Evolutionary conservation across 371 early-diverging fungal species (phyloP).

Genomic region (Chytridium lagenaria): DNA sequence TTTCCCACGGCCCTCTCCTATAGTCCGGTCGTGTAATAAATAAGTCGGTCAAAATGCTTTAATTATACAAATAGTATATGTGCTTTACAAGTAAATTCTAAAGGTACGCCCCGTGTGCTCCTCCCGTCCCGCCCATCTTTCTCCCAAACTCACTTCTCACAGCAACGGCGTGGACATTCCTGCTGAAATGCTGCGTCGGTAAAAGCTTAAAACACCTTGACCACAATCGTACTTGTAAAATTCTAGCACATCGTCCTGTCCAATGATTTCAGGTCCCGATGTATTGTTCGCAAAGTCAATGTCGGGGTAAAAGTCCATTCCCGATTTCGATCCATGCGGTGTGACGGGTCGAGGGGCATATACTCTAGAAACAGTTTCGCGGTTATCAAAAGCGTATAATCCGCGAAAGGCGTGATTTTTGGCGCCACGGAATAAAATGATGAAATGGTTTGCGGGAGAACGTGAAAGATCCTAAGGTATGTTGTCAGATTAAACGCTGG

Average conservation of each 20-base stretch:
- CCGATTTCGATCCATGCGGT: neutral
- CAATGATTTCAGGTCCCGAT: conserved; percentile 44
- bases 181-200: conserved; percentile 45
- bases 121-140: too few relatives aligned
- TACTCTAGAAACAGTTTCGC: conserved; percentile 41
- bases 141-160: conserved; percentile 32
- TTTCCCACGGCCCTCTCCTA: too few relatives aligned
- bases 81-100: too few relatives aligned
- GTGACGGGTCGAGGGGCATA: conserved; percentile 30
- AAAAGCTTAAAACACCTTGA: conserved; percentile 48
- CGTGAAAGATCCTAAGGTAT: conserved; percentile 41
- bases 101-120: too few relatives aligned
- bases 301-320: neutral
- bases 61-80: too few relatives aligned
- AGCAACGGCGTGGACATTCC: conserved; percentile 49
- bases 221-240: conserved; percentile 61
- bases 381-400: conserved; percentile 48
- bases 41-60: too few relatives aligned
- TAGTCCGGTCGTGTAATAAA: too few relatives aligned
- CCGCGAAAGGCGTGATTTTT: conserved; percentile 55
- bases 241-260: conserved; percentile 39
- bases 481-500: neutral
- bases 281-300: neutral
- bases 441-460: conserved; percentile 47
- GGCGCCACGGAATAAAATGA: conserved; percentile 53